Evolutionary conservation across 768 basidiomycete genomes (phyloP), one percentile per base, ranked within the genome.

Genomic region (Podaxis pistillaris): DNA sequence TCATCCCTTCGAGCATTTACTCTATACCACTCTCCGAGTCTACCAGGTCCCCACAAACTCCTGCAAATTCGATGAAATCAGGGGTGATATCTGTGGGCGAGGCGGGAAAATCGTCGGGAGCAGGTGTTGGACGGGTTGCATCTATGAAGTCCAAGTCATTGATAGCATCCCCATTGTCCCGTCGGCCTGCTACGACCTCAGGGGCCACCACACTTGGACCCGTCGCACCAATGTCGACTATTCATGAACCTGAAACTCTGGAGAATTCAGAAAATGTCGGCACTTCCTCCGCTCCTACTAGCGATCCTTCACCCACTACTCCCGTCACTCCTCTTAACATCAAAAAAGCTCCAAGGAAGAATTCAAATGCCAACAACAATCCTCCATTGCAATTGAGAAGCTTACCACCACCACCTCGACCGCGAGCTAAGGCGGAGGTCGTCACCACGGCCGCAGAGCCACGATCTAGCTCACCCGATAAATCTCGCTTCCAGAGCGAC

Each of bases 401-500:
- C 66, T 73, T 88, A 9, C 84, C 86, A 1, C 86, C 85, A 11
- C 86, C 86, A 4, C 86, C 86, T 17, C 79, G 86, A 54, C 74
- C 71, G 17, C 72, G 75, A 28, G 69, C 68, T 37, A 72, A 75
- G 58, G 69, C 73, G n/a, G 68, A 72, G 22, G 60, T 70, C 63
- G 62, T 63, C 71, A 33, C 68, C 8, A 8, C 19, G 15, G 63
- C 44, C 40, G 15, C 53, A 36, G 37, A 49, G 38, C 53, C 44
- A 60, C 63, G 11, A 30, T 30, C 44, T 7, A 17, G 22, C 15
- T 30, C 50, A 8, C 38, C 9, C 37, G 50, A 8, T 22, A 61
- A 36, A 52, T 19, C 33, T 53, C 36, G 24, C 5, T n/a, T 19
- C 8, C 24, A 41, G 17, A 24, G 50, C 37, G 26, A 26, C 8